A percentile compares a stretch with the other conserved stretches of the same genome.
These are phyloP conservation scores for Phialemonium atrogriseum DNA, from an alignment of 2,329 filamentous ascomycete species.

Conservation along the genomic window DNA sequence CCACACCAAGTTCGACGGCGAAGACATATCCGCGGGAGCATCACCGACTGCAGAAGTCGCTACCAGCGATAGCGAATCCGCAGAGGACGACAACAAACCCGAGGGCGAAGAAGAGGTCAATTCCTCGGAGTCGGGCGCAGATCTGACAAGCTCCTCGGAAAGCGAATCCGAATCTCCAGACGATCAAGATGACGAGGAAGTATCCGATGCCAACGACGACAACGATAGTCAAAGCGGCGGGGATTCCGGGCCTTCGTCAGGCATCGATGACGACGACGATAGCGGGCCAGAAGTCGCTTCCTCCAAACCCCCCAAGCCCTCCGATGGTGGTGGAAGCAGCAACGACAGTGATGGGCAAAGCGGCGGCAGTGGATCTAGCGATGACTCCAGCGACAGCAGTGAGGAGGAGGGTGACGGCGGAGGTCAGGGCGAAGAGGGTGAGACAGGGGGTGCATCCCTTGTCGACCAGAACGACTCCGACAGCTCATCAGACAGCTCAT, in stretches of 20 bases:
- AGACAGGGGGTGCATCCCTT: background rate
- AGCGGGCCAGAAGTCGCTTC: conserved; percentile 3
- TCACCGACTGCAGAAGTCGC: conserved; percentile 6
- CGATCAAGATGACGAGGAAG: conserved; percentile 10
- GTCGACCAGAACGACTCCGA: background rate
- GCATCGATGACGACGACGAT: conserved; percentile 8
- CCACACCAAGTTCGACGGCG: conserved; percentile 15
- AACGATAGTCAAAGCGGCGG: conserved; percentile 4
- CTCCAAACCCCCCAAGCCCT: background rate
- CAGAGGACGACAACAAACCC: conserved; percentile 8
- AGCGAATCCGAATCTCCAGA: conserved; percentile 7
- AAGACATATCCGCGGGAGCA: background rate
- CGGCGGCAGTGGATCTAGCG: background rate
- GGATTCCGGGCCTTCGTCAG: too few species aligned
- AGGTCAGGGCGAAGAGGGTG: background rate
- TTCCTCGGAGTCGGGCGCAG: too few species aligned
- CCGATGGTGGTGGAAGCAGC: conserved; percentile 15
- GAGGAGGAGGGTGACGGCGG: background rate
- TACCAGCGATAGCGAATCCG: conserved; percentile 8
- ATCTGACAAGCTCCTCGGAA: too few species aligned
- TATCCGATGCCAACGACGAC: conserved; percentile 7
- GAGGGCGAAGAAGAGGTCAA: too few species aligned
- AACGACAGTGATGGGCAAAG: conserved; percentile 3
- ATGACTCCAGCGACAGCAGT: background rate
- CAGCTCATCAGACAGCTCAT: conserved; percentile 1